phyloP scores from a whole-genome alignment of 352 stramenopile genomes.

The Globisporangium middletonii region DNA sequence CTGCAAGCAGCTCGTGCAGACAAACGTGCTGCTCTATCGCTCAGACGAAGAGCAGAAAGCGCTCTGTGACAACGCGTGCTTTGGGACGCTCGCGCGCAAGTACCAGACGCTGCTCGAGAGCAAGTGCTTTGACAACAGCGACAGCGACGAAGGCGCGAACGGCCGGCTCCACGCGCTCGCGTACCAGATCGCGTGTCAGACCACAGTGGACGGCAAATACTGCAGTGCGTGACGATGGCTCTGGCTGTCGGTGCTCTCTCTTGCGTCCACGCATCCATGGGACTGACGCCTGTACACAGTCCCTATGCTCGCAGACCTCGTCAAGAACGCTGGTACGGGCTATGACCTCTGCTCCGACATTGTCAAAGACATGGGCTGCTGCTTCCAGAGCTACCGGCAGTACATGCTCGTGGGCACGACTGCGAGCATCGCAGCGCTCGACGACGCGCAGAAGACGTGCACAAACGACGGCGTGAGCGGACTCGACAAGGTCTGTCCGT shows the following conservation, averaged over 20 bases:
- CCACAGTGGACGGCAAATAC: slow-evolving; percentile 43
- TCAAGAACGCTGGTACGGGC: slow-evolving; percentile 36
- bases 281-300: slow-evolving; percentile 19
- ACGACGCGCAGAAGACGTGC: slow-evolving; percentile 47
- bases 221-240: slow-evolving; percentile 42
- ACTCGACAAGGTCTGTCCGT: slow-evolving; percentile 45
- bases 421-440: slow-evolving; percentile 34
- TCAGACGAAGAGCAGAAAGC: slow-evolving; percentile 51
- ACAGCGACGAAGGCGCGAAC: slow-evolving; percentile 36
- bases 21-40: slow-evolving; percentile 48
- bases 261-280: background rate
- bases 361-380: slow-evolving; percentile 65
- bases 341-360: slow-evolving; percentile 73
- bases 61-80: slow-evolving; percentile 65
- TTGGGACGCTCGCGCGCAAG: slow-evolving; percentile 40
- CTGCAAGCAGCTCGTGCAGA: slow-evolving; percentile 53
- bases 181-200: slow-evolving; percentile 75
- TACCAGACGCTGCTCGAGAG: slow-evolving; percentile 63
- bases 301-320: slow-evolving; percentile 41
- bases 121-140: slow-evolving; percentile 45
- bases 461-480: slow-evolving; percentile 26
- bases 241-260: background rate
- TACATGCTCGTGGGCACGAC: slow-evolving; percentile 65
- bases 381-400: slow-evolving; percentile 78
- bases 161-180: slow-evolving; percentile 43